A percentile compares a stretch with the other conserved stretches of the same genome.
These are phyloP conservation scores for Mucor irregularis DNA, from an alignment of 371 early-diverging fungal genomes.

Conservation along the genomic window DNA sequence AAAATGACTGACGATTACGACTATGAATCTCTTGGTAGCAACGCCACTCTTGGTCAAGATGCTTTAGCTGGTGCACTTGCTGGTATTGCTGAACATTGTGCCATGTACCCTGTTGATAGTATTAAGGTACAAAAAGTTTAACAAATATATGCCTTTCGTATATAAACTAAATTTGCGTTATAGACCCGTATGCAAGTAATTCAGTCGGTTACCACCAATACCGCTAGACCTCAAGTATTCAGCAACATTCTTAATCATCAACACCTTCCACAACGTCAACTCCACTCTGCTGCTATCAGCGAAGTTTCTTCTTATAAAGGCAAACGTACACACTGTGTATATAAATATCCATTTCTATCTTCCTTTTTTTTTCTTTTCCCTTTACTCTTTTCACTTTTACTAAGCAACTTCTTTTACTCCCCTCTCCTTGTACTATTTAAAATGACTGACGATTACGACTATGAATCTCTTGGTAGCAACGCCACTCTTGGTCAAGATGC, in stretches of 20 bases:
- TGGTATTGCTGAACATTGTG: conserved; percentile 92
- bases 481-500: conserved; percentile 73
- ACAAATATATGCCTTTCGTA: not conserved
- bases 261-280: conserved; percentile 7
- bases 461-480: conserved; percentile 85
- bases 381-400: too few species aligned
- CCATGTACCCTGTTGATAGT: conserved; percentile 92
- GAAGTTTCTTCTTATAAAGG: conserved; percentile 1
- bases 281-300: conserved; percentile 17
- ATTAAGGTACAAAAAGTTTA: conserved; percentile 69
- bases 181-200: conserved; percentile 92
- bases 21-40: conserved; percentile 88
- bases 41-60: conserved; percentile 70
- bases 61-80: conserved; percentile 91
- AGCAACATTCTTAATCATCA: conserved; percentile 1
- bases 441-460: conserved; percentile 68
- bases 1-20: conserved; percentile 61
- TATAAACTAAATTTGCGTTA: not conserved
- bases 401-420: too few species aligned
- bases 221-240: conserved; percentile 12
- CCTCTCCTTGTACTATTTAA: conserved; percentile 5
- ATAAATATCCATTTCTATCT: too few species aligned
- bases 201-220: conserved; percentile 20
- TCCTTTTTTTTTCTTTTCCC: too few species aligned
- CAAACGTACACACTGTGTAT: too few species aligned